Percentiles rank a stretch among this genome's conserved stretches.
phyloP scores from a whole-genome alignment of 345 rosid species.

The Aquilaria sinensis region DNA sequence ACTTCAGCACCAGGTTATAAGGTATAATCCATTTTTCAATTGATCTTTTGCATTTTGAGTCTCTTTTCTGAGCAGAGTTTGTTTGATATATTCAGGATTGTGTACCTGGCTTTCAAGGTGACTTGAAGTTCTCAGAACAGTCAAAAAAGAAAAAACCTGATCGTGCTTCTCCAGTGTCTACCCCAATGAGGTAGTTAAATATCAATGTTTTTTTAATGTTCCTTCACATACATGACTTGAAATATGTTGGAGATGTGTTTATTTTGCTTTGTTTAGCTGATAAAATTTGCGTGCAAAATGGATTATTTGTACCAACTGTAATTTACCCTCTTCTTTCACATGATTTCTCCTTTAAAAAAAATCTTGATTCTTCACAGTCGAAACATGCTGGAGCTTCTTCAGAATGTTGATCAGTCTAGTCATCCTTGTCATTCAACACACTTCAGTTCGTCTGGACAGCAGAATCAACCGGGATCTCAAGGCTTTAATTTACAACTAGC shows the following conservation, averaged over 20 bases:
- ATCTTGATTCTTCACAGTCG: constrained; percentile 40
- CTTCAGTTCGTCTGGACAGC: constrained; percentile 40
- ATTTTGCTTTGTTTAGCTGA: neutral
- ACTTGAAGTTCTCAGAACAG: constrained; percentile 30
- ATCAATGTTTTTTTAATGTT: neutral
- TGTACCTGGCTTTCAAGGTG: constrained; percentile 34
- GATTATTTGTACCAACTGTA: neutral
- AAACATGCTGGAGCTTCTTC: constrained; percentile 89
- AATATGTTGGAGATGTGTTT: neutral
- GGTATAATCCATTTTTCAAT: too few species aligned
- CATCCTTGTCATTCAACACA: constrained; percentile 38
- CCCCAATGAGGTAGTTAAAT: constrained; percentile 50
- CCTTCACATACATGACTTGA: constrained; percentile 2
- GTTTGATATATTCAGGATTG: constrained; percentile 24
- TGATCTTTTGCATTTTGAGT: neutral
- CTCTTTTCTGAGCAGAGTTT: neutral
- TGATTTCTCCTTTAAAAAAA: neutral
- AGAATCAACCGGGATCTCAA: constrained; percentile 51
- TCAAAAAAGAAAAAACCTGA: constrained; percentile 33
- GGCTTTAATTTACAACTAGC: constrained; percentile 77
- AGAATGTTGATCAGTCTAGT: constrained; percentile 70
- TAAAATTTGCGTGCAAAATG: neutral
- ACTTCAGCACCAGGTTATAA: too few species aligned
- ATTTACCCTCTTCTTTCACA: neutral
- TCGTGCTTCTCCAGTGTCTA: constrained; percentile 31